These are phyloP conservation scores for Russula sp. DNA, from an alignment of 768 basidiomycete genomes.

Conservation along the genomic window DNA sequence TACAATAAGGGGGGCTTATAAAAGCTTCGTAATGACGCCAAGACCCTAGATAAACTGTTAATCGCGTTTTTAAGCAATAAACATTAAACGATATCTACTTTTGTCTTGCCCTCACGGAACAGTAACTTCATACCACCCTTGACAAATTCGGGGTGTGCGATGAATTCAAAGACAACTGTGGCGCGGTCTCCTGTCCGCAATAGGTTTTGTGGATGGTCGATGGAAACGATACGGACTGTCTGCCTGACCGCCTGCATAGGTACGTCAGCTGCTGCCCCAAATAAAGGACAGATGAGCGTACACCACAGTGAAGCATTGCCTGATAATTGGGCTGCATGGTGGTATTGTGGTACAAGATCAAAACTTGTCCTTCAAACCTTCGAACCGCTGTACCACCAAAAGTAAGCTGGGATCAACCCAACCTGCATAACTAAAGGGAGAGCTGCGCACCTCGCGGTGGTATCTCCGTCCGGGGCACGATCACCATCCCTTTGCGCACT, in stretches of 20 bases:
- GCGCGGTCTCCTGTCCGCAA: constrained; percentile 93
- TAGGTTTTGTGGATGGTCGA: constrained; percentile 85
- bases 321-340: constrained; percentile 92
- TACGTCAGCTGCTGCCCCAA: constrained; percentile 10
- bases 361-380: constrained; percentile 87
- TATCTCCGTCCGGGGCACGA: constrained; percentile 71
- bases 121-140: constrained; percentile 91
- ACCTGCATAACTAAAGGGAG: not conserved
- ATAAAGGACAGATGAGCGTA: constrained; percentile 29
- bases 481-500: constrained; percentile 92
- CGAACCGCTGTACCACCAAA: constrained; percentile 47
- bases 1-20: constrained; percentile 31
- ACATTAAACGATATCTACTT: constrained; percentile 41
- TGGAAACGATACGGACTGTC: constrained; percentile 83
- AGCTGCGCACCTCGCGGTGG: constrained; percentile 59
- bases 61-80: not conserved
- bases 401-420: not conserved
- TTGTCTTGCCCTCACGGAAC: constrained; percentile 94
- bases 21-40: constrained; percentile 63
- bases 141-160: constrained; percentile 84
- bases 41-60: constrained; percentile 45
- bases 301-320: constrained; percentile 93
- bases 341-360: constrained; percentile 91
- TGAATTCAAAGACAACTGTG: constrained; percentile 92
- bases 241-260: constrained; percentile 71